A percentile compares a stretch with the other conserved stretches of the same genome.
Evolutionary conservation across 106 monocot genomes (phyloP).

Genomic region (Ottelia alismoides): DNA sequence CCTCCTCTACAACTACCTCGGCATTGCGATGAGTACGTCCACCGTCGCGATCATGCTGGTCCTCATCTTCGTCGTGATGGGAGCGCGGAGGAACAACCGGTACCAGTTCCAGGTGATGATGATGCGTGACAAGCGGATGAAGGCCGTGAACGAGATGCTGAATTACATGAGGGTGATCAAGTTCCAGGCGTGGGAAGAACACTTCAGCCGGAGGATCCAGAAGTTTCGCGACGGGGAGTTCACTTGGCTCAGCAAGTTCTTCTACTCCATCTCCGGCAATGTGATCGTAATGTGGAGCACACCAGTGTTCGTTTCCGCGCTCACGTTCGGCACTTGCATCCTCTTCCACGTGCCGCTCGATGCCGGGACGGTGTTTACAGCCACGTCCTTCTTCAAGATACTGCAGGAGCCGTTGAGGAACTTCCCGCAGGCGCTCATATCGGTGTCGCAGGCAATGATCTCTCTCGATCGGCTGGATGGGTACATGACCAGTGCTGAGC

Average conservation of each 20-base stretch:
- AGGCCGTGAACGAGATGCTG: slow-evolving; percentile 94
- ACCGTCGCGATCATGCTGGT: slow-evolving; percentile 20
- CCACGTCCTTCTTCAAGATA: slow-evolving; percentile 78
- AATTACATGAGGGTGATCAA: slow-evolving; percentile 91
- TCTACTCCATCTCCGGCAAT: slow-evolving; percentile 70
- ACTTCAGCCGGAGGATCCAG: slow-evolving; percentile 47
- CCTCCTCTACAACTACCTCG: slow-evolving; percentile 51
- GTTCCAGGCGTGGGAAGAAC: slow-evolving; percentile 91
- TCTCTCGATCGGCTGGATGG: slow-evolving; percentile 62
- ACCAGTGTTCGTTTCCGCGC: slow-evolving; percentile 42
- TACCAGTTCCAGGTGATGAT: slow-evolving; percentile 70
- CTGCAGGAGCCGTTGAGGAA: slow-evolving; percentile 79
- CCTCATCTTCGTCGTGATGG: slow-evolving; percentile 30
- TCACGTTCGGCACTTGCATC: slow-evolving; percentile 70
- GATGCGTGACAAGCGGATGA: slow-evolving; percentile 90
- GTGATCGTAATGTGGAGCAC: slow-evolving; percentile 72
- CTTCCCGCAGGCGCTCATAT: slow-evolving; percentile 89
- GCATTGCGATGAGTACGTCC: slow-evolving; percentile 39
- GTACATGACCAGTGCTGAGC: slow-evolving; percentile 72
- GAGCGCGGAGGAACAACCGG: slow-evolving; percentile 33
- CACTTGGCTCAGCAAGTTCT: slow-evolving; percentile 63
- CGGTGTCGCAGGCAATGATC: slow-evolving; percentile 69
- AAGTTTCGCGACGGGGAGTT: slow-evolving; percentile 44
- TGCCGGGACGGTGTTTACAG: slow-evolving; percentile 82
- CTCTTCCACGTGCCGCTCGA: slow-evolving; percentile 37